Evolutionary conservation across 169 alveolate genomes (phyloP).

Genomic region (Plasmodium cynomolgi): DNA sequence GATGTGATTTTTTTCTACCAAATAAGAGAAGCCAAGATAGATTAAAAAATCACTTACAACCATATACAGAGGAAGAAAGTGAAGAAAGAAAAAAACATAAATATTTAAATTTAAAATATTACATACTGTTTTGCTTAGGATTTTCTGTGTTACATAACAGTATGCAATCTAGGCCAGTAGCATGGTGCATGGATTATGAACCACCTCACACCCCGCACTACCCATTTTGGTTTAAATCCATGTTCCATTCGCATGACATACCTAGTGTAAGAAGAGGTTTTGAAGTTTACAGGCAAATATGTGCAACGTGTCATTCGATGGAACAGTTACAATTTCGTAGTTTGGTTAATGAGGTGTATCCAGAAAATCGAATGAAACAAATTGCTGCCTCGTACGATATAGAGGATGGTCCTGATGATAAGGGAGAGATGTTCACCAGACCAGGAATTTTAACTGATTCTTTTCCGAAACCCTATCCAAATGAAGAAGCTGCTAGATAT

Average conservation of each 20-base stretch:
- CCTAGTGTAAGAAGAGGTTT: constrained; percentile 90
- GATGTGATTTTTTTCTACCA: constrained; percentile 88
- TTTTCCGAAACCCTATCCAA: constrained; percentile 91
- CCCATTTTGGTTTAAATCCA: constrained; percentile 91
- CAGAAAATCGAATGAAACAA: constrained; percentile 89
- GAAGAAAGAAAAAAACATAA: constrained; percentile 84
- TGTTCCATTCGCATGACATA: constrained; percentile 90
- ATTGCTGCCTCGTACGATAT: constrained; percentile 90
- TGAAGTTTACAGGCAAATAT: constrained; percentile 90
- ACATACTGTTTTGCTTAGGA: constrained; percentile 87
- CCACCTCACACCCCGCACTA: constrained; percentile 90
- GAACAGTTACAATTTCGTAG: constrained; percentile 88
- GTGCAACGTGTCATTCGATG: constrained; percentile 92
- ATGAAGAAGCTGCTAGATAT: constrained; percentile 93
- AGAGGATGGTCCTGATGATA: constrained; percentile 91
- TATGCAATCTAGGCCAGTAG: constrained; percentile 90
- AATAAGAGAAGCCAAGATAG: constrained; percentile 84
- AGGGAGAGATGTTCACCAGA: constrained; percentile 90
- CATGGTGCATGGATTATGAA: constrained; percentile 89
- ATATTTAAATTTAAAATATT: constrained; percentile 85
- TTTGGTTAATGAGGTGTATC: constrained; percentile 89
- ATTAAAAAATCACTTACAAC: constrained; percentile 86
- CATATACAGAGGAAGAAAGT: constrained; percentile 88
- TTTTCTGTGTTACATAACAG: constrained; percentile 85
- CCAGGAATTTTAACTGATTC: constrained; percentile 90